Percentiles rank a stretch among this genome's conserved stretches.
Conservation (phyloP, 1,284 basidiomycete species). For the Rhizopogon hawkerae region DNA sequence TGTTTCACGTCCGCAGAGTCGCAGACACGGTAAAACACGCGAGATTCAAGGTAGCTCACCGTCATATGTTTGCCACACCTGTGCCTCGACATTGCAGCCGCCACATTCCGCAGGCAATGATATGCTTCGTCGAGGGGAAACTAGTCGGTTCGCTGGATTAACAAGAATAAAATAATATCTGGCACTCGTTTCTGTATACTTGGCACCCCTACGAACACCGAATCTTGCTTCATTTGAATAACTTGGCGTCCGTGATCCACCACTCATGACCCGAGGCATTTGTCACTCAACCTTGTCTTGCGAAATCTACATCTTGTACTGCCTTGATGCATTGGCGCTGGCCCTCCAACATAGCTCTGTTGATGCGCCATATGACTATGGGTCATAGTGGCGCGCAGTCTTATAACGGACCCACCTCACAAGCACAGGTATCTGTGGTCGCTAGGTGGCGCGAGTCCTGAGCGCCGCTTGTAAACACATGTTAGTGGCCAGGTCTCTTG, state of each 20-base stretch:
- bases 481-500: neutral
- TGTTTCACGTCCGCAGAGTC: neutral
- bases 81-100: conserved; percentile 16
- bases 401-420: too few relatives aligned
- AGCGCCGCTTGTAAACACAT: too few relatives aligned
- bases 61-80: conserved; percentile 23
- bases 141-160: neutral
- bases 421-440: too few relatives aligned
- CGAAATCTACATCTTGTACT: neutral
- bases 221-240: neutral
- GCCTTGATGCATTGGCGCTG: neutral
- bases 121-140: neutral
- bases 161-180: too few relatives aligned
- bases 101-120: conserved; percentile 9
- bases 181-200: neutral
- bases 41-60: conserved; percentile 17
- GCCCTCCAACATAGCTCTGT: too few relatives aligned
- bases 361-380: too few relatives aligned
- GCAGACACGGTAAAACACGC: neutral
- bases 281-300: neutral
- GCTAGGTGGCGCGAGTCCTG: too few relatives aligned
- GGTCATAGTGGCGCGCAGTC: too few relatives aligned
- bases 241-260: neutral
- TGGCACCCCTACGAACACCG: neutral
- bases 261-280: neutral